phyloP scores from a whole-genome alignment of 2,329 filamentous ascomycete species.

The Trichoderma sp. region DNA sequence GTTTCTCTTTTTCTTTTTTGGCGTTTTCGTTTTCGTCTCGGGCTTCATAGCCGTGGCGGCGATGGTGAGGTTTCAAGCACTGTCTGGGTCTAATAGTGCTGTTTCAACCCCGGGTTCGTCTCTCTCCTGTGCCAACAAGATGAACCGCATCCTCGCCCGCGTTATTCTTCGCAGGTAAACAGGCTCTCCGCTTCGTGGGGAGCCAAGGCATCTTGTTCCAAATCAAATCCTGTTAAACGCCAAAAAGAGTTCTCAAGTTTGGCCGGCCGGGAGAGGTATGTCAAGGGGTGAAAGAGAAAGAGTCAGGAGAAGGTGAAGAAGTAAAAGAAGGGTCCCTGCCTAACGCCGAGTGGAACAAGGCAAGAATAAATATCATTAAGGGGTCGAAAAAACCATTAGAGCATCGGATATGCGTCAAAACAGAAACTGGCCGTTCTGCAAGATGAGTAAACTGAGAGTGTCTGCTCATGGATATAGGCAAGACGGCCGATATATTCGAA shows the following conservation, averaged over 20 bases:
- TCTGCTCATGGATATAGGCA: not conserved
- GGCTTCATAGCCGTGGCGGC: no score
- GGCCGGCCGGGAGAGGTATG: not conserved
- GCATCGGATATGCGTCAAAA: slow-evolving; percentile 24
- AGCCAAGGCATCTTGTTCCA: not conserved
- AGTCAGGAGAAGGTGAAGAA: not conserved
- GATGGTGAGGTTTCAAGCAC: no score
- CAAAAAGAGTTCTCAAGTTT: slow-evolving; percentile 1
- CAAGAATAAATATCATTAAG: slow-evolving; percentile 14
- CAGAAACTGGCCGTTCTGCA: not conserved
- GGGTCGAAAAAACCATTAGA: slow-evolving; percentile 18
- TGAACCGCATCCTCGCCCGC: not conserved
- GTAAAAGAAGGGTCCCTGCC: not conserved
- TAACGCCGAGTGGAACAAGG: slow-evolving; percentile 23
- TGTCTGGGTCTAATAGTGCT: not conserved
- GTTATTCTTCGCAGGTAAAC: slow-evolving; percentile 1
- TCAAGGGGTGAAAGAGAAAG: not conserved
- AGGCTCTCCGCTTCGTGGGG: not conserved
- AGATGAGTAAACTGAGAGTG: not conserved
- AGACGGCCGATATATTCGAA: not conserved
- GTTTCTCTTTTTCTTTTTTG: not conserved
- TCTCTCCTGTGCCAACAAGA: not conserved
- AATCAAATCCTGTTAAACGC: slow-evolving; percentile 23
- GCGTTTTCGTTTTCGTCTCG: not conserved
- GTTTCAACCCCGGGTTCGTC: not conserved